Conservation (phyloP, 2,329 filamentous ascomycete genomes). For the Alternaria incomplexa region DNA sequence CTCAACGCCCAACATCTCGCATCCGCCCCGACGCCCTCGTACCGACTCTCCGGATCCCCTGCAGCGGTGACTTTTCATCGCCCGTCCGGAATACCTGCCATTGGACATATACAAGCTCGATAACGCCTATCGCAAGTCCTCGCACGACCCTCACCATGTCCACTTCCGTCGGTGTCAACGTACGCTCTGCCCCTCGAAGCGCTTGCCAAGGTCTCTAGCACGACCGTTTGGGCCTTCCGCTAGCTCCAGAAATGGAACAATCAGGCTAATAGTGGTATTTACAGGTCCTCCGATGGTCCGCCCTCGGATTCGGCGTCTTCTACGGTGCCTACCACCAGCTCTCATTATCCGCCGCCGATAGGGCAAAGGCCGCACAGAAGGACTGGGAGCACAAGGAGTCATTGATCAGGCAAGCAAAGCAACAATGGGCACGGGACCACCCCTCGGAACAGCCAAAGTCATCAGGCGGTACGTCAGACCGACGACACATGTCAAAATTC, state of each 20-base stretch:
- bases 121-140: slow-evolving; percentile 26
- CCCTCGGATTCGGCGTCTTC: slow-evolving; percentile 87
- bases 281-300: slow-evolving; percentile 96
- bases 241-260: slow-evolving; percentile 10
- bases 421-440: slow-evolving; percentile 83
- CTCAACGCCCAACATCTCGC: slow-evolving; percentile 29
- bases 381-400: slow-evolving; percentile 91
- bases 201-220: not conserved
- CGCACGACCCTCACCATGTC: slow-evolving; percentile 46
- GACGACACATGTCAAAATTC: not conserved
- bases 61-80: slow-evolving; percentile 26
- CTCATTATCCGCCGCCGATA: slow-evolving; percentile 74
- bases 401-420: slow-evolving; percentile 92
- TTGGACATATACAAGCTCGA: slow-evolving; percentile 34
- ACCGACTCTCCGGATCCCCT: slow-evolving; percentile 20
- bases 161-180: slow-evolving; percentile 59
- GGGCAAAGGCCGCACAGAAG: slow-evolving; percentile 72
- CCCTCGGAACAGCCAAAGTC: slow-evolving; percentile 39
- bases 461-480: slow-evolving; percentile 35
- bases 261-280: slow-evolving; percentile 31
- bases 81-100: slow-evolving; percentile 30
- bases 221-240: not conserved
- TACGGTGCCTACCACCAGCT: slow-evolving; percentile 96
- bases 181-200: slow-evolving; percentile 45
- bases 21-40: slow-evolving; percentile 29